Evolutionary conservation across 441 rosid species (phyloP), one percentile per base, ranked within the genome.

Genomic region (Croton setiger): DNA sequence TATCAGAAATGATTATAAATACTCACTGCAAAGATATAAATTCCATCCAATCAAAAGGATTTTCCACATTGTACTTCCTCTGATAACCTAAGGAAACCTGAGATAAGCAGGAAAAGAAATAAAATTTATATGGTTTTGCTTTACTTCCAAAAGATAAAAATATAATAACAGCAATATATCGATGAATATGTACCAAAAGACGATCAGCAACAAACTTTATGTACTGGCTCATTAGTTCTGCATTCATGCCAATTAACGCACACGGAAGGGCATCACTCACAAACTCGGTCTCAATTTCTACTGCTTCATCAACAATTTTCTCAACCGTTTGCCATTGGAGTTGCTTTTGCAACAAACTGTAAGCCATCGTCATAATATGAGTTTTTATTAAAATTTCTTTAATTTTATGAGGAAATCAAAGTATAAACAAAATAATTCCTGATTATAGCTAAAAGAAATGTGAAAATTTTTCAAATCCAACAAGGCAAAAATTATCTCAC

Each of bases 41-140:
- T 67, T 91, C 98, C 98, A 91, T 93, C 98, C 97, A 93, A 59
- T 91, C 96, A 63, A 91, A 93, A 10, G 95, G 98, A 73, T 89
- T 93, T 68, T 89, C 90, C 57, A 74, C 80, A 27, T 82, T 76
- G 85, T 89, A 88, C 67, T 79, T 91, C 80, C 68, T 84, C 63
- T 81, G 81, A 74, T 68, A 88, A 59, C 92, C 92, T 71, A 88
- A 84, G 7, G 98, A 66, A 71, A 85, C 87, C 97, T 91, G 86
- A 18, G 66, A 5, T 2, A 61, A 58, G 44, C 49, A 27, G 10
- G 69, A 67, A 31, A 59, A 57, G 15, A 66, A 39, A 53, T 27
- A 23, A 57, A 17, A 13, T 35, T 31, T 59, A 44, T 39, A 8
- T 2, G 7, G 10, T 44, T 70, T n/a, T 53, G 6, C n/a, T 48